A percentile compares a stretch with the other conserved stretches of the same genome.
Conservation (phyloP, 345 rosid species). For the Populus simonii region DNA sequence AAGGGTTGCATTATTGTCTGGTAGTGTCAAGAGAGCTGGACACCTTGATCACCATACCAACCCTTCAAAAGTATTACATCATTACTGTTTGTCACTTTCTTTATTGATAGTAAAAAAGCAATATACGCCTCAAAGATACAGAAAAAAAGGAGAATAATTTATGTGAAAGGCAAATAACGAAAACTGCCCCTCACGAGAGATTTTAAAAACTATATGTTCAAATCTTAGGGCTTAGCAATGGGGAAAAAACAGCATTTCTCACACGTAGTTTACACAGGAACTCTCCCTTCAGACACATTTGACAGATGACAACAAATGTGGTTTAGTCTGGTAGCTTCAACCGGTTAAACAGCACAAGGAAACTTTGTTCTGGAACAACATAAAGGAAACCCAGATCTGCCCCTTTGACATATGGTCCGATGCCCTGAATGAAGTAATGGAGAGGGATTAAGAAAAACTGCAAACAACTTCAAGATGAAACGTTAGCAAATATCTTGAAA, state of each 20-base stretch:
- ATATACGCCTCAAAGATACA: background rate
- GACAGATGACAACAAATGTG: background rate
- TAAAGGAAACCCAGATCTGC: slow-evolving; percentile 93
- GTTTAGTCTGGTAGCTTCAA: slow-evolving; percentile 65
- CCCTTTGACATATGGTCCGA: slow-evolving; percentile 73
- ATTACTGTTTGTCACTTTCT: too few species aligned
- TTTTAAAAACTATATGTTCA: background rate
- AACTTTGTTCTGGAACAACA: slow-evolving; percentile 80
- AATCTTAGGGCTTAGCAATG: background rate
- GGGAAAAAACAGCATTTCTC: background rate
- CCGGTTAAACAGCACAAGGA: slow-evolving; percentile 86
- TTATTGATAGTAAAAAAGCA: too few species aligned
- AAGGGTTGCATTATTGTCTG: background rate
- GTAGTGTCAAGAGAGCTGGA: background rate
- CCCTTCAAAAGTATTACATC: too few species aligned
- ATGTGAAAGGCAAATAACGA: slow-evolving; percentile 5
- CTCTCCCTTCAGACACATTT: background rate
- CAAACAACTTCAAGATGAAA: background rate
- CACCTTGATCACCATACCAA: background rate
- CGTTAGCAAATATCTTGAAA: background rate
- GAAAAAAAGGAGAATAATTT: background rate
- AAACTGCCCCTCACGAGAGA: slow-evolving; percentile 10
- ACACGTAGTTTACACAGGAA: background rate
- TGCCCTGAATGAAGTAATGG: slow-evolving; percentile 46
- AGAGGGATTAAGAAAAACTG: background rate